phyloP scores from a whole-genome alignment of 441 rosid species.

The Euphorbia celastroides region DNA sequence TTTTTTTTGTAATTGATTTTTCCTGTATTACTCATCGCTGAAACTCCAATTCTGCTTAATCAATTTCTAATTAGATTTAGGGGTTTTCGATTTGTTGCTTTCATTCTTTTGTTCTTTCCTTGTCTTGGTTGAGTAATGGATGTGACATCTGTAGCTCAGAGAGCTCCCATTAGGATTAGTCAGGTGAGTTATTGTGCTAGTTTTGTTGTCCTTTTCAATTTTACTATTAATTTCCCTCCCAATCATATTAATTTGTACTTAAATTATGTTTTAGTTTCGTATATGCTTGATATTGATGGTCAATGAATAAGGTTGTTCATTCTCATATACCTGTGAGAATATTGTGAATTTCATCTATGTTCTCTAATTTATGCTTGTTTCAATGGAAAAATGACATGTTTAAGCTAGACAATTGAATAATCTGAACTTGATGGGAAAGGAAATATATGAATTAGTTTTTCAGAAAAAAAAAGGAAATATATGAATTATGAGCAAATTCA shows the following conservation, averaged over 20 bases:
- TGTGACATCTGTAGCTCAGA: slow-evolving; percentile 22
- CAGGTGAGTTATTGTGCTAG: slow-evolving; percentile 29
- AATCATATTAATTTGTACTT: not conserved
- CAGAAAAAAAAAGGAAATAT: not conserved
- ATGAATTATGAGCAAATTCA: not conserved
- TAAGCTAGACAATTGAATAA: not conserved
- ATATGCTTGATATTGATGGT: not conserved
- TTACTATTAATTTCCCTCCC: not conserved
- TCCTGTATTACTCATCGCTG: not conserved
- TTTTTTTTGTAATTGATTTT: not conserved
- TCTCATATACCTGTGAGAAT: not conserved
- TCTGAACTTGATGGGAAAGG: no score
- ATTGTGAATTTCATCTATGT: not conserved
- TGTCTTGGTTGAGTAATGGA: slow-evolving; percentile 31
- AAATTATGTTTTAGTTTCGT: not conserved
- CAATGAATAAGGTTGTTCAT: not conserved
- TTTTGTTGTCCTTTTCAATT: not conserved
- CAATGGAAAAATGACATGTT: not conserved
- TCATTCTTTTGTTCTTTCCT: not conserved
- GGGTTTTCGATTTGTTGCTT: not conserved
- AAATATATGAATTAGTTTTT: not conserved
- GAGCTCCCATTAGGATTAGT: slow-evolving; percentile 20
- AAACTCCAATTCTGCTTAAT: not conserved
- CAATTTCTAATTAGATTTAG: not conserved
- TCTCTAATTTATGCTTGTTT: not conserved